Evolutionary conservation across 345 rosid species (phyloP), one percentile per base, ranked within the genome.

Genomic region (Boechera stricta): DNA sequence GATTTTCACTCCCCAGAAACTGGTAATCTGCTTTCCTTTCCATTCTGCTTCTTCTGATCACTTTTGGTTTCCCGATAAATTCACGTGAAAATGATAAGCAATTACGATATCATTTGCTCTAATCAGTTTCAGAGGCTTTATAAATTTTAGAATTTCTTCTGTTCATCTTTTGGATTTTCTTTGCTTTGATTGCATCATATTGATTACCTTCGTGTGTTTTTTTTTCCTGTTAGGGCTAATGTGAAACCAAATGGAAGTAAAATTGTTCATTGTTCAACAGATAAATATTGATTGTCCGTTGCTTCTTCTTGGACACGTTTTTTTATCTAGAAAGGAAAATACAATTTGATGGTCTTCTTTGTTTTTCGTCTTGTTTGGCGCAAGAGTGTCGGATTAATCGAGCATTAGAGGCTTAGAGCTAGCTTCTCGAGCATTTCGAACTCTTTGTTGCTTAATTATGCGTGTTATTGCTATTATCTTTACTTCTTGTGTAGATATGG

Each of bases 1-100:
- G 98, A 87, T 94, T 76, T 88, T 90, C 87, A 83, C 90, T 77
- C 97, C 92, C 73, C 89, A 86, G 49, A 82, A 81, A 71, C 88
- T 94, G 65, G 97, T 94, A 81, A 2, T 35, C 41, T 48, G 3
- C 57, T 48, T 33, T 66, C 26, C 13, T 72, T 60, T 58, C 32
- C 55, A 1, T 59, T 35, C 59, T 28, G 3, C 16, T 6, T 56
- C 11, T 7, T 24, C 38, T 77, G 33, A 51, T 62, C 52, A 69
- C 18, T 67, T 39, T 77, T 39, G 42, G 33, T 31, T 64, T 63
- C 24, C 64, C 60, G 9, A 8, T 53, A 72, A 44, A 72, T 7
- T 24, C 18, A 15, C 7, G 21, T 42, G 51, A 26, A 52, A 63
- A 63, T 15, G 52, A 5, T 26, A 39, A 31, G 54, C 7, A 21